Conservation (phyloP, 192 early-diverging fungal genomes). For the Rhizophagus clarus region DNA sequence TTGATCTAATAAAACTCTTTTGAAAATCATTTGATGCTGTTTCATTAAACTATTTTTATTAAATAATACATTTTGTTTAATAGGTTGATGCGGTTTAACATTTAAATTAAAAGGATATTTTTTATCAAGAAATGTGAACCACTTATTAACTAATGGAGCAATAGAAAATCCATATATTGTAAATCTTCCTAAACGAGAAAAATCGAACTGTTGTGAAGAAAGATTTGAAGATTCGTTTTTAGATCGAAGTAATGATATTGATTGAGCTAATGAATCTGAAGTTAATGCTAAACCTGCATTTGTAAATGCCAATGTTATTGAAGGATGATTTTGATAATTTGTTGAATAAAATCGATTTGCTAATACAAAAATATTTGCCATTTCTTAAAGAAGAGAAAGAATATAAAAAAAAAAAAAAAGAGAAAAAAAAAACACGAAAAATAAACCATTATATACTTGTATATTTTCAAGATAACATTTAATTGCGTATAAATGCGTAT, state of each 20-base stretch:
- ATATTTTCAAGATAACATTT: too few relatives aligned
- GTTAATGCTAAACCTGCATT: conserved; percentile 67
- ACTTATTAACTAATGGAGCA: conserved; percentile 68
- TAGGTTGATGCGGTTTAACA: not conserved
- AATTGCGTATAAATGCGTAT: too few relatives aligned
- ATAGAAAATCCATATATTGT: conserved; percentile 68
- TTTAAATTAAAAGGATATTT: conserved; percentile 53
- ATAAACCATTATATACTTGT: too few relatives aligned
- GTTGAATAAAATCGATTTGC: conserved; percentile 44
- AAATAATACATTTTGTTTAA: not conserved
- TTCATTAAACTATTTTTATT: not conserved
- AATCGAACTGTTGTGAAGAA: conserved; percentile 36
- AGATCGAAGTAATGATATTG: conserved; percentile 15
- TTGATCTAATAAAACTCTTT: conserved; percentile 58
- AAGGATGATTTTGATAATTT: conserved; percentile 55
- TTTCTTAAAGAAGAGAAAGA: not conserved
- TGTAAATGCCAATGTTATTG: conserved; percentile 65
- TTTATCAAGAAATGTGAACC: conserved; percentile 70
- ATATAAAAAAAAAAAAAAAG: too few relatives aligned
- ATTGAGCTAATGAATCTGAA: conserved; percentile 68
- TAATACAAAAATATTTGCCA: conserved; percentile 26
- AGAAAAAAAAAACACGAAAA: too few relatives aligned
- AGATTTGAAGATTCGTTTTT: not conserved
- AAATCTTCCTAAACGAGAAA: conserved; percentile 58
- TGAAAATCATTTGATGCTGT: conserved; percentile 21